Conservation (phyloP, 1,284 basidiomycete species). For the Tremellales sp. region DNA sequence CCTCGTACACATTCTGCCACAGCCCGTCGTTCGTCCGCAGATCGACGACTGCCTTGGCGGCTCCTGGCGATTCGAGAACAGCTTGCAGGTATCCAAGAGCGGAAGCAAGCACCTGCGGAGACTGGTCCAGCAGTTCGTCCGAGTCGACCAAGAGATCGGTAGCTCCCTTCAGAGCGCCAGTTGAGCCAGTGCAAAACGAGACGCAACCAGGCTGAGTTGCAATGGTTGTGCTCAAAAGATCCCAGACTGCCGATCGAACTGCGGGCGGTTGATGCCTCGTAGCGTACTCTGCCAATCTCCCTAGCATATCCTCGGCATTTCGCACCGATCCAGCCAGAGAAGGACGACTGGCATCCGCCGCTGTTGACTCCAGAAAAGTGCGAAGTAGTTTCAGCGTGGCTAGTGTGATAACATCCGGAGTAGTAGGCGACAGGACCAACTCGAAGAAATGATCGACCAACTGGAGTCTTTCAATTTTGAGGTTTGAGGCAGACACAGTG, state of each 20-base stretch:
- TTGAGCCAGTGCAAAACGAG: slow-evolving; percentile 70
- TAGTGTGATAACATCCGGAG: slow-evolving; percentile 20
- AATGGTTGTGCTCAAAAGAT: slow-evolving; percentile 73
- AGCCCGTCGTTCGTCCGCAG: slow-evolving; percentile 27
- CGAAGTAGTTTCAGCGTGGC: slow-evolving; percentile 26
- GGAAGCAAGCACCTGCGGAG: slow-evolving; percentile 67
- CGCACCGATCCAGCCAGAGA: slow-evolving; percentile 40
- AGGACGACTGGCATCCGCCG: slow-evolving; percentile 23
- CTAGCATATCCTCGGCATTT: slow-evolving; percentile 25
- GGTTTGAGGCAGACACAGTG: slow-evolving; percentile 11
- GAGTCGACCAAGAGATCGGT: slow-evolving; percentile 63
- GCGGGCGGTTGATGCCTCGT: slow-evolving; percentile 18
- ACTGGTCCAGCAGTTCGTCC: slow-evolving; percentile 48
- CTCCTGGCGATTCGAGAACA: slow-evolving; percentile 48
- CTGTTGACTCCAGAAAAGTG: slow-evolving; percentile 32
- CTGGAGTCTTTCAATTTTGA: slow-evolving; percentile 24
- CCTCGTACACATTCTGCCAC: slow-evolving; percentile 37
- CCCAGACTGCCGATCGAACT: slow-evolving; percentile 73
- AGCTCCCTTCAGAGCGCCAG: slow-evolving; percentile 51
- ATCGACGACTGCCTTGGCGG: slow-evolving; percentile 17
- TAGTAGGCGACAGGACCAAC: slow-evolving; percentile 21
- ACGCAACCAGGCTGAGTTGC: slow-evolving; percentile 85
- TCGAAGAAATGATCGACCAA: slow-evolving; percentile 37
- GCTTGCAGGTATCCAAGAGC: slow-evolving; percentile 73
- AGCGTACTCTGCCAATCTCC: slow-evolving; percentile 21